phyloP scores from a whole-genome alignment of 148 eudicot genomes.

The Rhododendron ovatum region DNA sequence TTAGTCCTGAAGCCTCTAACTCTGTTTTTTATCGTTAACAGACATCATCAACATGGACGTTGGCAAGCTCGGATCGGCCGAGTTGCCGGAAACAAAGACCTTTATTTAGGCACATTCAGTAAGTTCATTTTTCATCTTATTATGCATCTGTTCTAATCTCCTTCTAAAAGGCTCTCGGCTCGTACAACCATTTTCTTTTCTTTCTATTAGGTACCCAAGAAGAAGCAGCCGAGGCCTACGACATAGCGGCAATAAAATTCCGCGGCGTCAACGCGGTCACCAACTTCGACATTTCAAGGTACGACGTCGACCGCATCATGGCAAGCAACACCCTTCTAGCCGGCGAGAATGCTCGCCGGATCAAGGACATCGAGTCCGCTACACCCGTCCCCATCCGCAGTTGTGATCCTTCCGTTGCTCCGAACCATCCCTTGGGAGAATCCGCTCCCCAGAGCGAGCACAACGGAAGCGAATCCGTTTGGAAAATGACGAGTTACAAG shows the following conservation, averaged over 20 bases:
- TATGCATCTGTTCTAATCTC: too few relatives aligned
- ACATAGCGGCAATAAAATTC: constrained; percentile 87
- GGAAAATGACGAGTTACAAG: constrained; percentile 36
- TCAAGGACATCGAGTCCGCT: constrained; percentile 27
- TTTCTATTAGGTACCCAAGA: constrained; percentile 69
- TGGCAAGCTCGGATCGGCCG: constrained; percentile 99
- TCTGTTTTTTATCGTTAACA: constrained; percentile 27
- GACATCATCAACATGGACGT: constrained; percentile 97
- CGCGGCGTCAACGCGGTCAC: constrained; percentile 83
- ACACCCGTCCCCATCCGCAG: constrained; percentile 1
- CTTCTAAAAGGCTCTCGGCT: neutral
- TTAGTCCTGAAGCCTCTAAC: neutral
- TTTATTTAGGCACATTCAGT: constrained; percentile 93
- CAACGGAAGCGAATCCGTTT: constrained; percentile 21
- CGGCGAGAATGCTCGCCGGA: constrained; percentile 66
- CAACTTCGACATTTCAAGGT: constrained; percentile 71
- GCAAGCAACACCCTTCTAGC: constrained; percentile 72
- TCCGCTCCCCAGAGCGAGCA: constrained; percentile 2
- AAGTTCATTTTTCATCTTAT: constrained; percentile 23
- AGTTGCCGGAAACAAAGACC: constrained; percentile 95
- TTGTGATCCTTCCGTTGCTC: neutral
- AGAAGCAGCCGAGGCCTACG: constrained; percentile 98
- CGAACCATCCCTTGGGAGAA: neutral
- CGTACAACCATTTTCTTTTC: neutral
- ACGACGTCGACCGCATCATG: constrained; percentile 83